These are phyloP conservation scores for Eucommia ulmoides DNA, from an alignment of 257 asterid species.

Conservation along the genomic window DNA sequence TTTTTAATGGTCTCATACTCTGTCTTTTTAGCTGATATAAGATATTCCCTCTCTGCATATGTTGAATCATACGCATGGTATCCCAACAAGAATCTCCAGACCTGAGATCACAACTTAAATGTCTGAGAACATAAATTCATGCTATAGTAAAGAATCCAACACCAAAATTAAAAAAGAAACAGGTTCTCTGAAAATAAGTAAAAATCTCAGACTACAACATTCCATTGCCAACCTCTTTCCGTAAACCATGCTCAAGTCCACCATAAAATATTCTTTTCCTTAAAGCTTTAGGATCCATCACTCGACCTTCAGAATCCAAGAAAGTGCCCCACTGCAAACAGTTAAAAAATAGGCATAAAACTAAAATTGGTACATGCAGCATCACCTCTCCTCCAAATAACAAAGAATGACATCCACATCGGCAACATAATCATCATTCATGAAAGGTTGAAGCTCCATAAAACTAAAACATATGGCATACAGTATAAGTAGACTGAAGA, in stretches of 20 bases:
- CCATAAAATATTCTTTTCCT: constrained; percentile 84
- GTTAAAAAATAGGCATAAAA: no score
- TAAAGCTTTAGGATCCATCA: constrained; percentile 52
- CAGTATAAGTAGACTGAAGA: no score
- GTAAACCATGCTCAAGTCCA: constrained; percentile 64
- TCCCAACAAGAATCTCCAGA: constrained; percentile 84
- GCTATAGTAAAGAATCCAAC: no score
- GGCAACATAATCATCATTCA: neutral
- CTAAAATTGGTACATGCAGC: neutral
- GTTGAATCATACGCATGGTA: constrained; percentile 76
- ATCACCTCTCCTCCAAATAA: neutral
- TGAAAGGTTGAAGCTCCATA: neutral
- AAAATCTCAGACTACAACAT: neutral
- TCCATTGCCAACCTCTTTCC: constrained; percentile 53
- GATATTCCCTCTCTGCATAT: constrained; percentile 83
- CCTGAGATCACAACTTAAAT: constrained; percentile 27
- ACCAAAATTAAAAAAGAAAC: no score
- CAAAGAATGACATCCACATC: neutral
- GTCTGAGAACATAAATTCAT: neutral
- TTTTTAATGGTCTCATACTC: constrained; percentile 78
- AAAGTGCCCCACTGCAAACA: constrained; percentile 68
- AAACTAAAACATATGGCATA: neutral
- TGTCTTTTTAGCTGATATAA: constrained; percentile 46
- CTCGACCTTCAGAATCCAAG: constrained; percentile 90
- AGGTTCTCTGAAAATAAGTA: no score